Conservation (phyloP, 352 stramenopile genomes). For the Globisporangium recalcitrans region DNA sequence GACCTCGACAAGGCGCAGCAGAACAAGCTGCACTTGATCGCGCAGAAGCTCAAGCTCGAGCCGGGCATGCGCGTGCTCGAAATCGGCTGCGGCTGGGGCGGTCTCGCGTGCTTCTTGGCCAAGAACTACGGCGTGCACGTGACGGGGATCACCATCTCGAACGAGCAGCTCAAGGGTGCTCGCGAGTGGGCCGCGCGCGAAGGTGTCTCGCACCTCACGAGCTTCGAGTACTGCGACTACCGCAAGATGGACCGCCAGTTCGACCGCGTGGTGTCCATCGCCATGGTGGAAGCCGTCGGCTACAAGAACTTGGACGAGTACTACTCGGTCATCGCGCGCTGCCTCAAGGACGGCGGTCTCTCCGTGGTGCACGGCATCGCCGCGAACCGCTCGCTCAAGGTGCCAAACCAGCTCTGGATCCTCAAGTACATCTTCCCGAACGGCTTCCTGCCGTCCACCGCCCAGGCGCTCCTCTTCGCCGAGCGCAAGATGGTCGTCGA, state of each 20-base stretch:
- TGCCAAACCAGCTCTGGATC: constrained; percentile 82
- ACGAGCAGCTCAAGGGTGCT: constrained; percentile 86
- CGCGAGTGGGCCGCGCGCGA: constrained; percentile 72
- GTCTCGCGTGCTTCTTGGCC: constrained; percentile 82
- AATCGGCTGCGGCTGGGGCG: constrained; percentile 88
- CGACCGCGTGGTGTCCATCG: constrained; percentile 84
- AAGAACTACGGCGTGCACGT: constrained; percentile 86
- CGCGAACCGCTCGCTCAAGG: constrained; percentile 81
- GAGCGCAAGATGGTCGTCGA: constrained; percentile 80
- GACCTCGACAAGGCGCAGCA: constrained; percentile 80
- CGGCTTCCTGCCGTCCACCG: constrained; percentile 75
- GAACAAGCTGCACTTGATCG: constrained; percentile 87
- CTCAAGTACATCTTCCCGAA: constrained; percentile 91
- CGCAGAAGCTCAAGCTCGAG: constrained; percentile 83
- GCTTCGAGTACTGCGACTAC: constrained; percentile 90
- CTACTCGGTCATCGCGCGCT: constrained; percentile 77
- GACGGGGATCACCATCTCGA: constrained; percentile 88
- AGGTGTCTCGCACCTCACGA: constrained; percentile 78
- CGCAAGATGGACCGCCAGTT: constrained; percentile 85
- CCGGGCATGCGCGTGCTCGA: constrained; percentile 82
- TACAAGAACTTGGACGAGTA: constrained; percentile 88
- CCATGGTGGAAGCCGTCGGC: constrained; percentile 87
- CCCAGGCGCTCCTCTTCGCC: constrained; percentile 68
- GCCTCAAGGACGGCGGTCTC: constrained; percentile 74
- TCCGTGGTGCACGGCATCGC: constrained; percentile 81